A percentile compares a stretch with the other conserved stretches of the same genome.
These are phyloP conservation scores for Mychonastes homosphaera DNA, from an alignment of 139 green algal species.

Conservation along the genomic window DNA sequence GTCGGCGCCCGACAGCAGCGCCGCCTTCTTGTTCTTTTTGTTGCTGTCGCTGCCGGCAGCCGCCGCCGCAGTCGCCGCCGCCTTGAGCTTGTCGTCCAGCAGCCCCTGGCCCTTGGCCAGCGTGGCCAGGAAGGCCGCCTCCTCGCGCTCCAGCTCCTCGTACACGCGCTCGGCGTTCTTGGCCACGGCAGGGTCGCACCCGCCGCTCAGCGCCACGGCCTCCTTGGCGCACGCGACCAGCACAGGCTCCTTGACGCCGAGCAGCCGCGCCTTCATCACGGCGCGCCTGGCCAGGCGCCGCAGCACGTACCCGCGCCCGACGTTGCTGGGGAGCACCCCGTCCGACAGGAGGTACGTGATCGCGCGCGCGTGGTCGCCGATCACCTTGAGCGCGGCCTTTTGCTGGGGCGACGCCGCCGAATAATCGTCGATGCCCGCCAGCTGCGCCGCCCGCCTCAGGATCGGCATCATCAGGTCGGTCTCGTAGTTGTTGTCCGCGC, in stretches of 20 bases:
- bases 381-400: conserved; percentile 62
- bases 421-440: conserved; percentile 64
- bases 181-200: conserved; percentile 55
- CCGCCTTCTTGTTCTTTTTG: too few relatives aligned
- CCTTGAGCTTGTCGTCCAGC: conserved; percentile 52
- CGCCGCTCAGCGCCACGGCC: conserved; percentile 47
- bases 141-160: conserved; percentile 65
- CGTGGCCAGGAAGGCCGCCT: conserved; percentile 57
- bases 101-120: conserved; percentile 69
- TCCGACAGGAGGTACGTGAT: conserved; percentile 78
- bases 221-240: conserved; percentile 51
- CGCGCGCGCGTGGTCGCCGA: conserved; percentile 73
- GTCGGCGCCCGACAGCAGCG: conserved; percentile 44
- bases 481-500: conserved; percentile 88
- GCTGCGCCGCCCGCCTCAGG: conserved; percentile 52
- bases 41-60: conserved; percentile 1
- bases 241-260: conserved; percentile 59
- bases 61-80: background rate
- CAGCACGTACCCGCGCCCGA: conserved; percentile 83
- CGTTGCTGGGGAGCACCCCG: conserved; percentile 76
- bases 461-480: conserved; percentile 90
- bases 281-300: conserved; percentile 69
- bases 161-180: conserved; percentile 47
- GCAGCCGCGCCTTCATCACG: conserved; percentile 68
- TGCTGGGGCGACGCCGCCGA: conserved; percentile 19